Base-by-base conservation (phyloP, 495 filamentous ascomycete genomes). In the Xylaria castorea region DNA sequence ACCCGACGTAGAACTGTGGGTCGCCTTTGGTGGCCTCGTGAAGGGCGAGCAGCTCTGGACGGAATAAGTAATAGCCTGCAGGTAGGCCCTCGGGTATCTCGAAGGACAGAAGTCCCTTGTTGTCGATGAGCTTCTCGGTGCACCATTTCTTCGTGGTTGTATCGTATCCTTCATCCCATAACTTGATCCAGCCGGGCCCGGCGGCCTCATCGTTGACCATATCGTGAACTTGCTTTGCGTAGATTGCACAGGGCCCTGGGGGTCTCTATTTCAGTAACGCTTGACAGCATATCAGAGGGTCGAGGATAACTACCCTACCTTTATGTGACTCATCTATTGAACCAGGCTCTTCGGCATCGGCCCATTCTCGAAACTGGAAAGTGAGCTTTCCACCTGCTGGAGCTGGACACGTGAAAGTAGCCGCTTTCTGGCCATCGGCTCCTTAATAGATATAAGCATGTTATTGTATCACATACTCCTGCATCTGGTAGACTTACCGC, bases 101-200 rank as follows among this genome's bases (percentile, higher is more conserved):
- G 68, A 91, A 82, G 36, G 83, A 87, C 38, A 94, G 80, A 9
- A 89, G 83, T n/a, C 92, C 92, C 38, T 89, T 83, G 78, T 89
- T 89, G 32, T 78, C 81, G 68, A 91, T 91, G 55, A 95, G 75
- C 57, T 88, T 88, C 72, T 92, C 85, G 1, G 91, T 91, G 74
- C 93, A 93, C 89, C 91, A 94, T 70, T 87, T 81, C 3, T 83
- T 82, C 62, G 75, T 76, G 3, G 65, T 48, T 20, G 60, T 71
- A 75, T 91, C 86, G 76, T 91, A 92, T 61, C 90, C 91, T 42
- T 89, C 86, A 57, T 91, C 83, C 81, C 82, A 92, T 78, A 95
- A 89, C 84, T 94, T 94, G 85, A 95, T 92, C 93, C 93, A 95
- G 27, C 93, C 92, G 69, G 80, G 80, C 5, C 92, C 92, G 36